Conservation (phyloP, 305 asterid species). For the Solanum hybrid region DNA sequence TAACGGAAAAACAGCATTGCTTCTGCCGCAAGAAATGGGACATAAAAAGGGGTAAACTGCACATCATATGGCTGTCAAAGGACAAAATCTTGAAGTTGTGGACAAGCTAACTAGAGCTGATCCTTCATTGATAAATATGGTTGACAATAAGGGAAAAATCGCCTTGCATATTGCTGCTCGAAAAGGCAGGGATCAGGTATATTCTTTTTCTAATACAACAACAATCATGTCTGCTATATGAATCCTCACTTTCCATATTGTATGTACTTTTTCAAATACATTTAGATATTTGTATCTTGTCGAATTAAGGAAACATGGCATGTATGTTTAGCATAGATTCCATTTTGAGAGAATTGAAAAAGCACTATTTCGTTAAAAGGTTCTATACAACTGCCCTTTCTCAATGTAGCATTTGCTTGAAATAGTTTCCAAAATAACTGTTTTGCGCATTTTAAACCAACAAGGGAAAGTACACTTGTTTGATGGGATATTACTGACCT, state of each 20-base stretch:
- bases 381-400: background rate
- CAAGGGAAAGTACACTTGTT: background rate
- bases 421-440: background rate
- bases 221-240: background rate
- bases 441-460: background rate
- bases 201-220: background rate
- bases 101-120: background rate
- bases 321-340: background rate
- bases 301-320: background rate
- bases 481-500: slow-evolving; percentile 6
- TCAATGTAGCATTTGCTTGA: background rate
- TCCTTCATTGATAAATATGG: background rate
- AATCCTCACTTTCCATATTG: background rate
- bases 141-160: too few species aligned
- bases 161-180: background rate
- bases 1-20: too few species aligned
- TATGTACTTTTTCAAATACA: background rate
- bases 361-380: background rate
- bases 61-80: background rate
- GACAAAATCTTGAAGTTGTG: background rate
- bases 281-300: background rate
- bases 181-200: background rate
- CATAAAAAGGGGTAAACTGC: background rate
- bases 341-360: background rate
- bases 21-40: background rate